These are phyloP conservation scores for Magnolia kwangsiensis DNA, from an alignment of 164 flowering plant genomes.

Conservation along the genomic window DNA sequence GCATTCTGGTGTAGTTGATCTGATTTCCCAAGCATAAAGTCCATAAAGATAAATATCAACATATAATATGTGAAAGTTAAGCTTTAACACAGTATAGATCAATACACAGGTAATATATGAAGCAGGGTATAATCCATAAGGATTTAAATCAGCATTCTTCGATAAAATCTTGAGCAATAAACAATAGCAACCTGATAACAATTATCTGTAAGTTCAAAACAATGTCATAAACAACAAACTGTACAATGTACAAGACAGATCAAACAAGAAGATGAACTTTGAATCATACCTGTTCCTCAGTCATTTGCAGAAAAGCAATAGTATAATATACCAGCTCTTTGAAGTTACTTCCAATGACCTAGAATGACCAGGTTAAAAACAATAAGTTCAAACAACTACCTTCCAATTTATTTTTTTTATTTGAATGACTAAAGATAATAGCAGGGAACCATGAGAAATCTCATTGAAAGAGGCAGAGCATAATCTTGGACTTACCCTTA, in stretches of 20 bases:
- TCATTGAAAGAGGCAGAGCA: background rate
- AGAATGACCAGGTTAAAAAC: conserved; percentile 8
- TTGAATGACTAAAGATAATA: background rate
- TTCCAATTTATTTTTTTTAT: background rate
- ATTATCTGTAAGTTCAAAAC: background rate
- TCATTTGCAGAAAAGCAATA: conserved; percentile 80
- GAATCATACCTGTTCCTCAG: conserved; percentile 76
- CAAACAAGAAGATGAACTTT: background rate
- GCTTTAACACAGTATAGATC: too few species aligned
- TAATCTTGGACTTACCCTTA: conserved; percentile 40
- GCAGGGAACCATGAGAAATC: background rate
- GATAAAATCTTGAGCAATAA: background rate
- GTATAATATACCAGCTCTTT: conserved; percentile 79
- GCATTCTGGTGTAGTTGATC: too few species aligned
- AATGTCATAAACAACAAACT: background rate
- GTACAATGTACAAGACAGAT: background rate
- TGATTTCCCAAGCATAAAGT: too few species aligned
- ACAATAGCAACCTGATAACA: background rate
- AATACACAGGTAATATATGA: too few species aligned
- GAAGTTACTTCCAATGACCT: conserved; percentile 59
- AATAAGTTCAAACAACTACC: background rate
- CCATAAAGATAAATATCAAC: too few species aligned
- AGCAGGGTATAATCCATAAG: too few species aligned
- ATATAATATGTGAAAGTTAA: too few species aligned
- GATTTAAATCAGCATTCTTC: background rate